phyloP scores from a whole-genome alignment of 140 eudicot species.

The Flaveria floridana region DNA sequence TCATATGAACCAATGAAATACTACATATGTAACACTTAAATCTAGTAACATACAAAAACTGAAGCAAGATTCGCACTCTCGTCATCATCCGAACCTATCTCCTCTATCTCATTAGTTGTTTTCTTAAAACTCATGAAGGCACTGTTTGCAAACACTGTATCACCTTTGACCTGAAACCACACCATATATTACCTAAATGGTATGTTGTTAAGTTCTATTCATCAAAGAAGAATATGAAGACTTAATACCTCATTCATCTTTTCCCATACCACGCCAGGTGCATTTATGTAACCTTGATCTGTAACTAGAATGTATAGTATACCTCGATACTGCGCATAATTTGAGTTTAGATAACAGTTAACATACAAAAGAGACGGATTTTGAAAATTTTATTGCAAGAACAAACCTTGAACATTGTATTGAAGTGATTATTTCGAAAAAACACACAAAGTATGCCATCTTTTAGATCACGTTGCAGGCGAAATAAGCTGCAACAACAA shows the following conservation, averaged over 20 bases:
- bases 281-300: conserved; percentile 78
- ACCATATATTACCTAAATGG: neutral
- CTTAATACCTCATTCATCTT: conserved; percentile 74
- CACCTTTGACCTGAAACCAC: conserved; percentile 71
- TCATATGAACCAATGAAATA: neutral
- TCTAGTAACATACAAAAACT: neutral
- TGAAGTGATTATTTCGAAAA: conserved; percentile 93
- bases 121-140: conserved; percentile 65
- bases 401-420: conserved; percentile 91
- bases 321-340: conserved; percentile 60
- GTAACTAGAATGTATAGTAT: conserved; percentile 74
- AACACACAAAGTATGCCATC: conserved; percentile 84
- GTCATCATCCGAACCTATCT: neutral
- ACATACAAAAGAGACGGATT: conserved; percentile 10
- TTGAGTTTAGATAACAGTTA: conserved; percentile 13
- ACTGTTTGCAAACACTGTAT: conserved; percentile 61
- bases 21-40: neutral
- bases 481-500: conserved; percentile 57
- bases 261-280: conserved; percentile 93
- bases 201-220: conserved; percentile 8
- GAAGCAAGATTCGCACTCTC: neutral
- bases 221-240: conserved; percentile 4
- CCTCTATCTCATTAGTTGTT: conserved; percentile 40
- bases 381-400: neutral
- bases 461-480: conserved; percentile 66